These are phyloP conservation scores for Populus hybrid DNA, from an alignment of 441 rosid species.

Conservation along the genomic window DNA sequence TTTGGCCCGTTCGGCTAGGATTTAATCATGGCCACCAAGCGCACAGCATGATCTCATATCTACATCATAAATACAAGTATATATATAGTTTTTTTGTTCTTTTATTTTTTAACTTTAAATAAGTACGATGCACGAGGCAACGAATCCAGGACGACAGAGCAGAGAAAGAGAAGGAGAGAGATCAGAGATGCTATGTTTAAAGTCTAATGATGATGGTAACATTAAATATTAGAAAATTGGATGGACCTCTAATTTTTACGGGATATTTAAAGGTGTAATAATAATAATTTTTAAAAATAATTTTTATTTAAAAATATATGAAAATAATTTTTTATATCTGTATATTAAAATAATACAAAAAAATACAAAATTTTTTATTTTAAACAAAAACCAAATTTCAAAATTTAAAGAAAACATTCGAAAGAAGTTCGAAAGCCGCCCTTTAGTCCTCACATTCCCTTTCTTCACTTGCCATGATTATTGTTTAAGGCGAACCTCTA, in stretches of 20 bases:
- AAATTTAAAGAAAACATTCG: too few species aligned
- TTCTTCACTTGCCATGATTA: conserved; percentile 29
- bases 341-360: too few species aligned
- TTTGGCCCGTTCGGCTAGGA: not conserved
- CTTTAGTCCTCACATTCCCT: not conserved
- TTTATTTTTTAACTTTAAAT: not conserved
- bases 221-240: conserved; percentile 11
- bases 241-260: conserved; percentile 20
- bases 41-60: conserved; percentile 32
- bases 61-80: conserved; percentile 15
- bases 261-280: too few species aligned
- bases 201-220: conserved; percentile 20
- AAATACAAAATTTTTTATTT: too few species aligned
- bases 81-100: not conserved
- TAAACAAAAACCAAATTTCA: too few species aligned
- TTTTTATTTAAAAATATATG: too few species aligned
- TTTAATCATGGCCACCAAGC: not conserved
- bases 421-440: too few species aligned
- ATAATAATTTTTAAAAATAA: too few species aligned
- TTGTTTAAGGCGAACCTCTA: conserved; percentile 8
- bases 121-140: not conserved
- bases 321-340: too few species aligned
- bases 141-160: not conserved
- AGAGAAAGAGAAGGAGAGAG: not conserved
- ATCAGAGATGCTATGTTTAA: not conserved